These are phyloP conservation scores for Hylodesmum podocarpum DNA, from an alignment of 306 rosid genomes.

Conservation along the genomic window DNA sequence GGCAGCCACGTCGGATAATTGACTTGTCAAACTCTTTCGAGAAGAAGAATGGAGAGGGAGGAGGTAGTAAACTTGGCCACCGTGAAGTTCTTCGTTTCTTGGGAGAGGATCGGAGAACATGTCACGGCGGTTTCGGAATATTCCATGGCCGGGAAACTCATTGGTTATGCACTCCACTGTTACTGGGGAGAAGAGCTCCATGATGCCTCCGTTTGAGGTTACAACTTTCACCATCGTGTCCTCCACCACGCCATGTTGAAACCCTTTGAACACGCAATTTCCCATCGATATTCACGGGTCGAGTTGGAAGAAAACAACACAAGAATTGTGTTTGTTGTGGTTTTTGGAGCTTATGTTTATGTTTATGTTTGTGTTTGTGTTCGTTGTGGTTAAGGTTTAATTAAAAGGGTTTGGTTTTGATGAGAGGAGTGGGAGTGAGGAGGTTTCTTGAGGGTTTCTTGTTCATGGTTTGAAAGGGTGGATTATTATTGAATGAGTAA, in stretches of 20 bases:
- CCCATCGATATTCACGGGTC: slow-evolving; percentile 48
- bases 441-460: slow-evolving; percentile 48
- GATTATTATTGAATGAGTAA: background rate
- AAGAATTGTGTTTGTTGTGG: background rate
- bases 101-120: slow-evolving; percentile 53
- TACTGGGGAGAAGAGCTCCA: slow-evolving; percentile 67
- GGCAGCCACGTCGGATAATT: background rate
- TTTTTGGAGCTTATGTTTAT: background rate
- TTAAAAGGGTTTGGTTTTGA: background rate
- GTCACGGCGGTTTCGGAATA: slow-evolving; percentile 49
- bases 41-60: slow-evolving; percentile 54
- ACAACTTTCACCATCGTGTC: slow-evolving; percentile 53
- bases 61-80: slow-evolving; percentile 59
- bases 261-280: slow-evolving; percentile 62
- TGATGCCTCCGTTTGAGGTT: slow-evolving; percentile 68
- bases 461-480: slow-evolving; percentile 3
- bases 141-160: slow-evolving; percentile 73
- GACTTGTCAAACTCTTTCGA: background rate
- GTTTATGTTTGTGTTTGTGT: background rate
- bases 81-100: slow-evolving; percentile 53
- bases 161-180: slow-evolving; percentile 55
- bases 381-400: background rate
- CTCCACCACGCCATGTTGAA: background rate
- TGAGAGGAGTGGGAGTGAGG: background rate
- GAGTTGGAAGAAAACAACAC: too few species aligned